Evolutionary conservation across 2,329 filamentous ascomycete species (phyloP).

Genomic region (Epichloe gansuensis): DNA sequence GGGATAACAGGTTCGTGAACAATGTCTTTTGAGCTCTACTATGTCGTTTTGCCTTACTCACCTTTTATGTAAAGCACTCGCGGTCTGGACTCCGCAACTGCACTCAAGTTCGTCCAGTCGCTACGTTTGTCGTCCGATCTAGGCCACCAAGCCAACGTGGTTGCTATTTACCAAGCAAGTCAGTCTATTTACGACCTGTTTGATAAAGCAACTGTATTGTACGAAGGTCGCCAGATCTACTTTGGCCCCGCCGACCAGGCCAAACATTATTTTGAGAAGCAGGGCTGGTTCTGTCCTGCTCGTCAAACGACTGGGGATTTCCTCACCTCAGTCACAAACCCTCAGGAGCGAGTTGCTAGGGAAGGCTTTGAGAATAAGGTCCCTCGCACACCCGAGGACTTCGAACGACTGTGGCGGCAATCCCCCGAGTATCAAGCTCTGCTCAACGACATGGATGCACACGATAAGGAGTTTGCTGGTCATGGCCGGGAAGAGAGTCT

Average conservation of each 20-base stretch:
- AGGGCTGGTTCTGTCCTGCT: conserved; percentile 55
- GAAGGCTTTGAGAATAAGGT: conserved; percentile 47
- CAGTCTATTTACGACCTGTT: conserved; percentile 60
- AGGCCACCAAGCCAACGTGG: conserved; percentile 44
- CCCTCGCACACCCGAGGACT: conserved; percentile 58
- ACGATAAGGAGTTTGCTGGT: conserved; percentile 33
- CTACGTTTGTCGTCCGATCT: conserved; percentile 54
- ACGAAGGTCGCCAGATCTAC: conserved; percentile 67
- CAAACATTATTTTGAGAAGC: conserved; percentile 50
- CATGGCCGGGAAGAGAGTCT: conserved; percentile 25
- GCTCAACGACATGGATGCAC: conserved; percentile 33
- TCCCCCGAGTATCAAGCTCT: conserved; percentile 32
- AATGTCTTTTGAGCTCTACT: neutral
- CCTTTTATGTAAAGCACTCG: conserved; percentile 33
- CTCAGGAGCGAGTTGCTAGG: conserved; percentile 40
- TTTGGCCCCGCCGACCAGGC: conserved; percentile 51
- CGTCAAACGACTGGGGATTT: conserved; percentile 60
- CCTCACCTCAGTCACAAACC: conserved; percentile 55
- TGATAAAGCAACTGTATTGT: conserved; percentile 62
- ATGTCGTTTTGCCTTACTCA: neutral
- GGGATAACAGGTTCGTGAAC: conserved; percentile 49
- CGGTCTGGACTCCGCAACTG: conserved; percentile 61
- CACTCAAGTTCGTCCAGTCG: conserved; percentile 58
- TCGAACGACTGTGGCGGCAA: conserved; percentile 36
- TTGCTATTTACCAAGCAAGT: conserved; percentile 62